Conservation (phyloP, 768 basidiomycete genomes). For the Erythrobasidium yunnanense region DNA sequence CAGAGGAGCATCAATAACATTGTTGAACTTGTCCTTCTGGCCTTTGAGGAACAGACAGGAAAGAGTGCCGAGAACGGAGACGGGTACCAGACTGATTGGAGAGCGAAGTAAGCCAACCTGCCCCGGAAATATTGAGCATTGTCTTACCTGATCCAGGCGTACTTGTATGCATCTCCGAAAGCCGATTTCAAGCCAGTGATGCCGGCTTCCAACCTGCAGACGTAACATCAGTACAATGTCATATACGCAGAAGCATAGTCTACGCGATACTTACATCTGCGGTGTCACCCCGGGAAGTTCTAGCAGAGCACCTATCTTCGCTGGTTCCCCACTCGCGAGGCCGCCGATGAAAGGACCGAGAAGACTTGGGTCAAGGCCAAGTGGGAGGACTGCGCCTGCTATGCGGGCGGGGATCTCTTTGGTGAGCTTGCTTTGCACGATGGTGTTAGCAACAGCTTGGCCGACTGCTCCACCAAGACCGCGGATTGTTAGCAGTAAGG, state of each 20-base stretch:
- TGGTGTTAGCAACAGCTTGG: neutral
- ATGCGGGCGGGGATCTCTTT: neutral
- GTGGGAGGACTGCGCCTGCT: neutral
- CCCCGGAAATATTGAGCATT: too few species aligned
- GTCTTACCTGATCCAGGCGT: slow-evolving; percentile 11
- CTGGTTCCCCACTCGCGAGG: neutral
- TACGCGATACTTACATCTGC: too few species aligned
- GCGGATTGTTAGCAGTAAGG: neutral
- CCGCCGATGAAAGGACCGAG: slow-evolving; percentile 6
- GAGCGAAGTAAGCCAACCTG: too few species aligned
- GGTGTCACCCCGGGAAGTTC: slow-evolving; percentile 12
- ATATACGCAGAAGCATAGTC: too few species aligned
- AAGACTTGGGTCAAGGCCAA: neutral
- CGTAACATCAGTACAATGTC: too few species aligned
- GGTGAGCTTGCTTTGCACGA: neutral
- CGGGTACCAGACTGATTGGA: neutral
- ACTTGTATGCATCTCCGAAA: slow-evolving; percentile 1
- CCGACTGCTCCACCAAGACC: neutral
- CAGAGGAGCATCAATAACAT: slow-evolving; percentile 13
- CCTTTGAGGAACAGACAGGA: neutral
- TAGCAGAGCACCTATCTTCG: neutral
- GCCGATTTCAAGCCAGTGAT: neutral
- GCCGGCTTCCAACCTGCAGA: neutral
- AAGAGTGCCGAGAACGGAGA: neutral
- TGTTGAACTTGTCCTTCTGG: slow-evolving; percentile 7